Evolutionary conservation across 768 basidiomycete species (phyloP), one percentile per base, ranked within the genome.

Genomic region (Wakefieldia striispora): DNA sequence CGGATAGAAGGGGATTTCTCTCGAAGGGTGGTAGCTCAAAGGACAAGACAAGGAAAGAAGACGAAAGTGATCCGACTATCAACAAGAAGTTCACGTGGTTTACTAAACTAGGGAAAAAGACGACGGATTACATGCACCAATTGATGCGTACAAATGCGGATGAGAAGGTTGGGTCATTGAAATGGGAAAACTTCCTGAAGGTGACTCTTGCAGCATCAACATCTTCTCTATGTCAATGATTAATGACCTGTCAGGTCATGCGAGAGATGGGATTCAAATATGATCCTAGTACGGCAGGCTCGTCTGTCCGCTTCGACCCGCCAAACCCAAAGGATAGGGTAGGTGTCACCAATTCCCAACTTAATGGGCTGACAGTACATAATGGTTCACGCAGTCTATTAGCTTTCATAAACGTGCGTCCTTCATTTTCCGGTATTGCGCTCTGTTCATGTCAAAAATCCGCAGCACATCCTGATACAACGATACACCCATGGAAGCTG

Each of bases 271-370:
- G 88, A 31, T 91, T 91, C 65, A 68, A 69, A 3, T 84, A 83
- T 56, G 82, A 83, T 60, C 84, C 84, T 5, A 81, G 81, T 51
- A 88, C 87, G 3, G 87, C 88, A 17, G 89, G 89, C 3, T 90
- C 88, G 10, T 87, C 86, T 63, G 89, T 91, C 31, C 78, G 88
- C 33, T 91, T 91, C 60, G 82, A 88, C 65, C 88, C 88, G 41
- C 89, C 86, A 16, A 72, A 82, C 57, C 60, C 65, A 37, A 65
- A 58, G 36, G 78, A 79, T 57, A 70, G 61, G 51, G 79, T 79
- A 53, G 64, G 75, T 35, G 33, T 24, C 24, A 23, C 33, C 26
- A 13, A 29, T 49, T 34, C 40, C 13, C 9, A 37, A 43, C 34
- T 8, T 42, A 24, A 38, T 19, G 8, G 50, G 50, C 26, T 54